Percentiles rank a stretch among this genome's conserved stretches.
These are phyloP conservation scores for Pleurotus tuber-regium DNA, from an alignment of 768 basidiomycete genomes.

Conservation along the genomic window DNA sequence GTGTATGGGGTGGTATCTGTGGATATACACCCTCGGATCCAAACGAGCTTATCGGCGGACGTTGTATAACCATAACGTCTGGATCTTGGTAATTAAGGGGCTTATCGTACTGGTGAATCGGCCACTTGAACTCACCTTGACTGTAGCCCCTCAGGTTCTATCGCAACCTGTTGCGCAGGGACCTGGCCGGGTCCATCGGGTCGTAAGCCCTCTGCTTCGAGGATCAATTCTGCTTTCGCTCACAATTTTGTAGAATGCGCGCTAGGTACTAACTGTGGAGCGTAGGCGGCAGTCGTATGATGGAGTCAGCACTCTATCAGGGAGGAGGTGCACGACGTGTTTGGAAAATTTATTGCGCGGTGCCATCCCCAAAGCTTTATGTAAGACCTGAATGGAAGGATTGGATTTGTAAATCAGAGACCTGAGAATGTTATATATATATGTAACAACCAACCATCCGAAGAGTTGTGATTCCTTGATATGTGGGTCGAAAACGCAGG, in stretches of 20 bases:
- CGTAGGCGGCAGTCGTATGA: not conserved
- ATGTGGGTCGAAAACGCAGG: too few relatives aligned
- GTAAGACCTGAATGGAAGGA: too few relatives aligned
- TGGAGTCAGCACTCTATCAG: too few relatives aligned
- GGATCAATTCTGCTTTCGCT: too few relatives aligned
- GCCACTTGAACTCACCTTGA: not conserved
- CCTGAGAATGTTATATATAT: too few relatives aligned
- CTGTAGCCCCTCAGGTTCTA: not conserved
- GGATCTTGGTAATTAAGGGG: slow-evolving; percentile 8
- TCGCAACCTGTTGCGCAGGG: slow-evolving; percentile 8
- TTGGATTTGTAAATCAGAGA: too few relatives aligned
- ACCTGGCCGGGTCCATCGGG: slow-evolving; percentile 1
- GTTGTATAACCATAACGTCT: not conserved
- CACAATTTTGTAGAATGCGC: not conserved
- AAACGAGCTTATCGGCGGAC: slow-evolving; percentile 3
- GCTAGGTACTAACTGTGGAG: slow-evolving; percentile 2
- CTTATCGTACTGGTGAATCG: not conserved
- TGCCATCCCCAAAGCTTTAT: too few relatives aligned
- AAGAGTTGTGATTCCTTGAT: too few relatives aligned
- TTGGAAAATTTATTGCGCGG: too few relatives aligned
- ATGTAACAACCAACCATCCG: too few relatives aligned
- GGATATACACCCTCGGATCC: not conserved
- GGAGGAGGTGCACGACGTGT: too few relatives aligned
- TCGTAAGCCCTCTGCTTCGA: not conserved
- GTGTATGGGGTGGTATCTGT: slow-evolving; percentile 8